Percentiles rank a stretch among this genome's conserved stretches.
These are phyloP conservation scores for Saxophila tyrrhenica DNA, from an alignment of 495 filamentous ascomycete genomes.

Conservation along the genomic window DNA sequence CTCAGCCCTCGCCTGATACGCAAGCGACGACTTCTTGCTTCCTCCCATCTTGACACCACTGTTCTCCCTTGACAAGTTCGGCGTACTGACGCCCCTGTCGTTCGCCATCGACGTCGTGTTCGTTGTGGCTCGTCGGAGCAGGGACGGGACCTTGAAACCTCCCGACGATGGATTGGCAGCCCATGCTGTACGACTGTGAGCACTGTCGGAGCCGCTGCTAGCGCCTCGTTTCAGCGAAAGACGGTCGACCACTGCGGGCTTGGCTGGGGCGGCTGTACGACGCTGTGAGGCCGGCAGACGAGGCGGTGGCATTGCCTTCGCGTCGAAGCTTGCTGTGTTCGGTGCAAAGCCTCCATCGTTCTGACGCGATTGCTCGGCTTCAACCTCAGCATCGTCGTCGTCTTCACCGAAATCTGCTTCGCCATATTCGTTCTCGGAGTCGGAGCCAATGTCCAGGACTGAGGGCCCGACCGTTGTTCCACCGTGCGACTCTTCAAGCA, in stretches of 20 bases:
- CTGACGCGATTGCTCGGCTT: constrained; percentile 21
- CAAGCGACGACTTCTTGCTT: constrained; percentile 66
- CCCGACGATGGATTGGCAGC: constrained; percentile 19
- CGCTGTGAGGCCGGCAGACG: constrained; percentile 15
- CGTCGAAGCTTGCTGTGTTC: constrained; percentile 15
- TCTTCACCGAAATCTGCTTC: constrained; percentile 20
- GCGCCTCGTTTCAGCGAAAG: constrained; percentile 61
- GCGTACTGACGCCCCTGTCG: constrained; percentile 24
- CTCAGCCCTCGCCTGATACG: constrained; percentile 69
- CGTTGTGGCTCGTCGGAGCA: constrained; percentile 69
- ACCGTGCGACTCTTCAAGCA: constrained; percentile 64
- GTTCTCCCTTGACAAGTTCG: constrained; percentile 27
- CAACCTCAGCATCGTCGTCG: constrained; percentile 21
- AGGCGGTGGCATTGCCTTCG: constrained; percentile 16
- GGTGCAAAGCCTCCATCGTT: constrained; percentile 21
- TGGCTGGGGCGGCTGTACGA: constrained; percentile 25
- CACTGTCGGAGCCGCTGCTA: constrained; percentile 40
- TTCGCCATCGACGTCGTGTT: constrained; percentile 25
- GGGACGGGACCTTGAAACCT: constrained; percentile 59
- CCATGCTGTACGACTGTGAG: constrained; percentile 24
- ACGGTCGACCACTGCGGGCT: constrained; percentile 56
- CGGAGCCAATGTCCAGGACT: constrained; percentile 6
- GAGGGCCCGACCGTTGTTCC: constrained; percentile 14
- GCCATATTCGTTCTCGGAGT: constrained; percentile 31
- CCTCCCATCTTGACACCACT: constrained; percentile 36